Evolutionary conservation across 108 stramenopile species (phyloP).

Genomic region (Cyclotella choctawhatcheeana): DNA sequence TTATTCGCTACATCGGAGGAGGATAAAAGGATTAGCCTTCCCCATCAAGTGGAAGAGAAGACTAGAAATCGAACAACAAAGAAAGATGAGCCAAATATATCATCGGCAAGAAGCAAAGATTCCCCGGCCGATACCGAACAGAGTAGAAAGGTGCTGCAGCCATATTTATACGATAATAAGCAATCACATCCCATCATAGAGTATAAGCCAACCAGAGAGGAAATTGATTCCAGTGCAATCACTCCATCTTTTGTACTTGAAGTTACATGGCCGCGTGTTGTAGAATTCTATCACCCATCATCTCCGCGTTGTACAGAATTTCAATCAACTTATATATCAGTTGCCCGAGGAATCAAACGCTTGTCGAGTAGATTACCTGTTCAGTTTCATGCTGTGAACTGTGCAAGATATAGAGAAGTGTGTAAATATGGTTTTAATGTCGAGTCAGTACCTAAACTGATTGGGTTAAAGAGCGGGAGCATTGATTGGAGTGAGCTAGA

Average conservation of each 20-base stretch:
- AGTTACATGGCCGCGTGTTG: slow-evolving; percentile 57
- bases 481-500: slow-evolving; percentile 30
- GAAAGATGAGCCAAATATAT: too few species aligned
- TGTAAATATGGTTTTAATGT: slow-evolving; percentile 47
- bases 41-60: background rate
- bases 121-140: too few species aligned
- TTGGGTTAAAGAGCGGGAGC: slow-evolving; percentile 46
- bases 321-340: slow-evolving; percentile 29
- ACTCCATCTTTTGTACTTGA: slow-evolving; percentile 56
- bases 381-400: slow-evolving; percentile 53
- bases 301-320: slow-evolving; percentile 37
- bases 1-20: too few species aligned
- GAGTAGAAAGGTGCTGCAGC: background rate
- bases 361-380: slow-evolving; percentile 47
- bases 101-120: too few species aligned
- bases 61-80: background rate
- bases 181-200: slow-evolving; percentile 41
- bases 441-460: slow-evolving; percentile 38
- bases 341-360: slow-evolving; percentile 42
- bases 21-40: too few species aligned
- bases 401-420: slow-evolving; percentile 45
- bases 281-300: slow-evolving; percentile 53
- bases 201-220: slow-evolving; percentile 40
- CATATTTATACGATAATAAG: slow-evolving; percentile 36
- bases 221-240: slow-evolving; percentile 26